phyloP scores from a whole-genome alignment of 2,329 filamentous ascomycete genomes.

The Verticillium longisporum region DNA sequence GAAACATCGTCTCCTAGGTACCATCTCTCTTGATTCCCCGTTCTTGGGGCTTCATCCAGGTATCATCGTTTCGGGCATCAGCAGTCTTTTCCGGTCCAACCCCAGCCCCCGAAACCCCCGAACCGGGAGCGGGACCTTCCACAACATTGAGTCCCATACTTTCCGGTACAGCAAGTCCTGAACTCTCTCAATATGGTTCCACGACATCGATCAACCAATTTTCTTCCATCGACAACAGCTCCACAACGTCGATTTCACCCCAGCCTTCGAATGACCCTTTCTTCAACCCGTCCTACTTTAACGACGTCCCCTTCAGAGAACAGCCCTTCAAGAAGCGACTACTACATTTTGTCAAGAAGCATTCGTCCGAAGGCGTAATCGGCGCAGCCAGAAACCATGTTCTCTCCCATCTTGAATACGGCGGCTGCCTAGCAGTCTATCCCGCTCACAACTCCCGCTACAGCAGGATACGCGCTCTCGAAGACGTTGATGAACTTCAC shows the following conservation, averaged over 20 bases:
- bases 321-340: constrained; percentile 63
- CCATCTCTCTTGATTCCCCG: constrained; percentile 77
- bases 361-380: constrained; percentile 61
- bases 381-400: constrained; percentile 68
- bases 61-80: constrained; percentile 73
- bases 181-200: constrained; percentile 6
- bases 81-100: constrained; percentile 62
- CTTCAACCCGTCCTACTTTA: constrained; percentile 69
- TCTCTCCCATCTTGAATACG: constrained; percentile 77
- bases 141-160: constrained; percentile 7
- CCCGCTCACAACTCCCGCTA: constrained; percentile 64
- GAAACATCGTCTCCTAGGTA: constrained; percentile 72
- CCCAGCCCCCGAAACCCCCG: constrained; percentile 20
- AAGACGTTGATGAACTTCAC: constrained; percentile 57
- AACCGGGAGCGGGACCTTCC: constrained; percentile 7
- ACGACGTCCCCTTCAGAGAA: constrained; percentile 64
- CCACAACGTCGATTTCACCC: constrained; percentile 1
- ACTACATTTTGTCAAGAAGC: constrained; percentile 75
- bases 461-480: constrained; percentile 59
- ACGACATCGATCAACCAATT: constrained; percentile 9
- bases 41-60: constrained; percentile 86
- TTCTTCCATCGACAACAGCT: constrained; percentile 1
- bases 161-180: constrained; percentile 12
- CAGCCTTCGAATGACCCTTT: constrained; percentile 43
- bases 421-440: constrained; percentile 72